Evolutionary conservation across 176 grass and related monocot species (phyloP).

Genomic region (Avena insularis): DNA sequence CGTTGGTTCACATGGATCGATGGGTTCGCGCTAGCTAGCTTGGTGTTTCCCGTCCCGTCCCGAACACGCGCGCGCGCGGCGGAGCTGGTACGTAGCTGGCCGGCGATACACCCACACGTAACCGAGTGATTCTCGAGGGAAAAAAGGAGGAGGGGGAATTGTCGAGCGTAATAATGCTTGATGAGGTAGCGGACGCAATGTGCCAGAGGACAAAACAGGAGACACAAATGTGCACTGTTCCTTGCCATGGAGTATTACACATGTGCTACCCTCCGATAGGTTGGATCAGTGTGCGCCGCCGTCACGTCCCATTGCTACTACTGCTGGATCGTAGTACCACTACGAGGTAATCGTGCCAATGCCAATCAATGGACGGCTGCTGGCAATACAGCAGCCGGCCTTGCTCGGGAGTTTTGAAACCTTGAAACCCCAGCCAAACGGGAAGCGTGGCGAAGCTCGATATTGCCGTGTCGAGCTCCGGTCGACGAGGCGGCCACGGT

Average conservation of each 20-base stretch:
- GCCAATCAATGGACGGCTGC: no score
- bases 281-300: background rate
- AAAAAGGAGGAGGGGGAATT: background rate
- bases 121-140: no score
- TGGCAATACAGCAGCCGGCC: no score
- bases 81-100: slow-evolving; percentile 2
- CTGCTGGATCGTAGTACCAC: no score
- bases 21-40: background rate
- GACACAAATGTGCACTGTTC: background rate
- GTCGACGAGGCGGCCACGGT: background rate
- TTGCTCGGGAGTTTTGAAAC: no score
- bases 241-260: no score
- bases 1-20: background rate
- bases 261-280: background rate
- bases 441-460: no score
- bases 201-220: background rate
- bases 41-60: background rate
- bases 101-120: background rate
- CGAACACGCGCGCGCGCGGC: background rate
- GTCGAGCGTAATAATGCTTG: background rate
- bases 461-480: no score
- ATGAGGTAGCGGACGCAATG: background rate
- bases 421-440: no score
- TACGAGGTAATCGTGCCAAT: no score
- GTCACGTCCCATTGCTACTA: no score